Conservation (phyloP, 805 yeast genomes). For the Phaffomyces opuntiae region DNA sequence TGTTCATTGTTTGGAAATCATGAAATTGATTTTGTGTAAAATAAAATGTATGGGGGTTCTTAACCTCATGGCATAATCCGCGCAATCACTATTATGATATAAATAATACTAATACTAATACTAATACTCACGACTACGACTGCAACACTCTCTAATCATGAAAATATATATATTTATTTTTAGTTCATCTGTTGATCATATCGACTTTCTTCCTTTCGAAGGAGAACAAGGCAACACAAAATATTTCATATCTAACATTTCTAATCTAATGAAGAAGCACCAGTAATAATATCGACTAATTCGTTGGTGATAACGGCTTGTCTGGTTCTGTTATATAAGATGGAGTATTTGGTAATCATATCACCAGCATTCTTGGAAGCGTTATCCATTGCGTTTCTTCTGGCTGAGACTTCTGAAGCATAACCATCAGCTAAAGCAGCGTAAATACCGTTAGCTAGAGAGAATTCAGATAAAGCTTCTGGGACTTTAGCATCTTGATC, state of each 20-base stretch:
- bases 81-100: no score
- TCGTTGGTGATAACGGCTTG: slow-evolving; percentile 99
- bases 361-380: slow-evolving; percentile 99
- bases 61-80: neutral
- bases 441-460: slow-evolving; percentile 83
- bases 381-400: slow-evolving; percentile 99
- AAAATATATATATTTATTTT: slow-evolving; percentile 2
- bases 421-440: slow-evolving; percentile 96
- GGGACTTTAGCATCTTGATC: slow-evolving; percentile 65
- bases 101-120: no score
- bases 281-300: slow-evolving; percentile 98
- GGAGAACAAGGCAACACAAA: neutral
- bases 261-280: slow-evolving; percentile 97
- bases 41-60: neutral
- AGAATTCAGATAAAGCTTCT: slow-evolving; percentile 73
- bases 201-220: slow-evolving; percentile 6
- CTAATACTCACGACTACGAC: no score
- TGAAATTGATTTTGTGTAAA: no score
- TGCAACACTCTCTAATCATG: slow-evolving; percentile 2
- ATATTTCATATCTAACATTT: neutral
- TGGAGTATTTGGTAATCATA: slow-evolving; percentile 93
- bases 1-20: neutral
- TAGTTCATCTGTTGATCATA: neutral
- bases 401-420: slow-evolving; percentile 95
- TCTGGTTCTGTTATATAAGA: slow-evolving; percentile 98